Percentiles rank a stretch among this genome's conserved stretches.
These are phyloP conservation scores for Fusarium multiceps DNA, from an alignment of 2,329 filamentous ascomycete genomes.

Conservation along the genomic window DNA sequence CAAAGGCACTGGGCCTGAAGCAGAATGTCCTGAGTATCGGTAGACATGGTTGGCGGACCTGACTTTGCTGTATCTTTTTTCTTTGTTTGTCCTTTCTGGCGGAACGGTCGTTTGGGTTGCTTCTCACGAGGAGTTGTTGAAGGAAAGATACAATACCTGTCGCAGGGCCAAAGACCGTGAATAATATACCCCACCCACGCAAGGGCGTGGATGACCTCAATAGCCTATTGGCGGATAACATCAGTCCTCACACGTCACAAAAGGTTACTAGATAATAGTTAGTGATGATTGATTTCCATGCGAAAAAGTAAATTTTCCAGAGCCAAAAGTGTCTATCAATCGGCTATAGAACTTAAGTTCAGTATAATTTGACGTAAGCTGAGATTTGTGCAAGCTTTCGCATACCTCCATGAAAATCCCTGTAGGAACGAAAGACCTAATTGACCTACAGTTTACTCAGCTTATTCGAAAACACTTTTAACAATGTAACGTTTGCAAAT, in stretches of 20 bases:
- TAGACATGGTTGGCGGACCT: background rate
- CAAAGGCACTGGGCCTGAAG: constrained; percentile 58
- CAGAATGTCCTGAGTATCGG: background rate
- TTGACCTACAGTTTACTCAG: background rate
- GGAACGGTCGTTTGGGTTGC: background rate
- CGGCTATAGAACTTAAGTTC: background rate
- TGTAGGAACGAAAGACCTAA: background rate
- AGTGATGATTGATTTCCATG: background rate
- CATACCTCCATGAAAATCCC: background rate
- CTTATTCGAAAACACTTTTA: background rate
- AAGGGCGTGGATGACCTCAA: constrained; percentile 19
- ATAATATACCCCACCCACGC: constrained; percentile 13
- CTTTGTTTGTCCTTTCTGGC: too few species aligned
- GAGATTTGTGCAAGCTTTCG: background rate
- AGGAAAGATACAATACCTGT: too few species aligned
- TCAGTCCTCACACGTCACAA: background rate
- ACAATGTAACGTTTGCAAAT: background rate
- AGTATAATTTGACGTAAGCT: background rate
- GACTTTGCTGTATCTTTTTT: too few species aligned
- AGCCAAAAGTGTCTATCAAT: background rate
- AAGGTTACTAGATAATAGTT: background rate
- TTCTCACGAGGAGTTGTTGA: background rate
- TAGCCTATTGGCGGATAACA: too few species aligned
- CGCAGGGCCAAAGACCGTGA: background rate
- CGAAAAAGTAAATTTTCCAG: too few species aligned